Evolutionary conservation across 2,329 filamentous ascomycete genomes (phyloP), one percentile per base, ranked within the genome.

Genomic region (Penicillium sp.): DNA sequence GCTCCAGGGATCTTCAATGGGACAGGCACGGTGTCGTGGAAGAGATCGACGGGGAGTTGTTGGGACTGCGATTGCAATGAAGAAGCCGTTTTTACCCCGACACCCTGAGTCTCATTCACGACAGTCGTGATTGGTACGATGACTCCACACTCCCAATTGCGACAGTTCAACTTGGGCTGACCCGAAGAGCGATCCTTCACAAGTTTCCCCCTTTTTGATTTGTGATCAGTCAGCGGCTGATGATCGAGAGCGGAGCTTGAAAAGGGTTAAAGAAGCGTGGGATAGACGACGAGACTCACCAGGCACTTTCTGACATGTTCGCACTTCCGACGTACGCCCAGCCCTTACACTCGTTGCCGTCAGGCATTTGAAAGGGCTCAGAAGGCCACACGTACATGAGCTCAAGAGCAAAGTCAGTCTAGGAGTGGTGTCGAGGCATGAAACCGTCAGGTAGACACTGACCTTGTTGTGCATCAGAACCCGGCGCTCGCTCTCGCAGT

Each of bases 141-240:
- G 1, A 98, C 87, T 33, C 93, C 93, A 63, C 90, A 95, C 70
- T 97, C 93, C 90, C 91, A 97, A 66, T 97, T 98, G 46, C 87
- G 83, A 67, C 86, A 90, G 53, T 80, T 90, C 53, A 97, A 76
- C 66, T 89, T 95, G 9, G 82, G 80, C 52, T 79, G 69, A 52
- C 84, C 84, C 2, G 81, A 85, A 6, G 66, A 70, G 56, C 78
- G 82, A 59, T 94, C 85, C 60, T 83, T 83, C 46, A 84, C 80
- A 28, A 95, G 70, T 40, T 83, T 83, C 24, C 91, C 93, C 91
- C 86, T 88, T 53, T 45, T 18, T 18, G 18, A 18, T 18, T 18
- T 18, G 18, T 18, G 18, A 18, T 18, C 18, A 18, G 18, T 18
- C 18, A 18, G 18, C 3, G 18, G 18, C 18, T 18, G 18, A 18